phyloP scores from a whole-genome alignment of 176 grass and related monocot genomes.

The Oryza meyeriana region DNA sequence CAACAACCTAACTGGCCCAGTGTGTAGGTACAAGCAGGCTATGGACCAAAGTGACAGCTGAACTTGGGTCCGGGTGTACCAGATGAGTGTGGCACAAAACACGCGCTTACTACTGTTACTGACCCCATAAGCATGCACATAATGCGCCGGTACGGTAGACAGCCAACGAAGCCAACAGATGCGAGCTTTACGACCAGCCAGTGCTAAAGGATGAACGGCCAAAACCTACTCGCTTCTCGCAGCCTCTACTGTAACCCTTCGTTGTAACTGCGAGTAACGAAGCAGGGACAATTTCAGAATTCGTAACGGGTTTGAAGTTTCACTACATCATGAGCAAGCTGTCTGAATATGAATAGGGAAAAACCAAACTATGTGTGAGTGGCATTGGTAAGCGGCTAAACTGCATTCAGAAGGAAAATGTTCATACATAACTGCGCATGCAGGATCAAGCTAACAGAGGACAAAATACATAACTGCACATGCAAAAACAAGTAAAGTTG shows the following conservation, averaged over 20 bases:
- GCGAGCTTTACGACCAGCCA: background rate
- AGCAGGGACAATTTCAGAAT: background rate
- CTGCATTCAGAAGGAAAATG: background rate
- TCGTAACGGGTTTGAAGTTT: background rate
- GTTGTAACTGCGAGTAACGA: background rate
- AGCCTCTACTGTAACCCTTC: background rate
- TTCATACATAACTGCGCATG: background rate
- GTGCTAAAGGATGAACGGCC: background rate
- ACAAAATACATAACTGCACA: background rate
- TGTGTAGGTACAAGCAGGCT: background rate
- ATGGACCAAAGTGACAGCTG: conserved; percentile 21
- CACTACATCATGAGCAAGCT: background rate
- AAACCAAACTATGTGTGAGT: background rate
- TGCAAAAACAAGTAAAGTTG: too few relatives aligned
- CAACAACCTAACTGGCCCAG: background rate
- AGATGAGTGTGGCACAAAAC: background rate
- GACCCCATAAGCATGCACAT: background rate
- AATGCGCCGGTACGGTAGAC: background rate
- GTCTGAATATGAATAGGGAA: background rate
- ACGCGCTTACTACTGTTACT: background rate
- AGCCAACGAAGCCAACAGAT: background rate
- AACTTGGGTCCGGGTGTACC: background rate
- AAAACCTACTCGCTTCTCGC: background rate
- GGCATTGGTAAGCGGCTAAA: background rate
- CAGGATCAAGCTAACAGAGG: background rate